Conservation (phyloP, 495 filamentous ascomycete genomes). For the Schizothecium vesticola region DNA sequence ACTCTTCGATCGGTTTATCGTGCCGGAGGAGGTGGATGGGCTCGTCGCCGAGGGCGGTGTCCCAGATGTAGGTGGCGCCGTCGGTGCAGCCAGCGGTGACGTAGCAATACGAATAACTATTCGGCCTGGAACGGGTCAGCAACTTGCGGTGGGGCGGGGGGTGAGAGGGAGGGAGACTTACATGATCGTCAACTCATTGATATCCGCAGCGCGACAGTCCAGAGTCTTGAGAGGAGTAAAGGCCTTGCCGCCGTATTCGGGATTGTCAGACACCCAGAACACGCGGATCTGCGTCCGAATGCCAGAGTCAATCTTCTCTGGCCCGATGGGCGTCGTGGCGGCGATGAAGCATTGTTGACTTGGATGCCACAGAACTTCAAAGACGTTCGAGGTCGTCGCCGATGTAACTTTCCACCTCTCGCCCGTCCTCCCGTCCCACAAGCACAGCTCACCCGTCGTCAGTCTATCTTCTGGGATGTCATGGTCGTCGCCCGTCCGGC, state of each 20-base stretch:
- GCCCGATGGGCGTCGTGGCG: slow-evolving; percentile 52
- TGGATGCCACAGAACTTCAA: slow-evolving; percentile 77
- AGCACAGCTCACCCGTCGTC: slow-evolving; percentile 61
- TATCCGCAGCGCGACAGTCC: slow-evolving; percentile 75
- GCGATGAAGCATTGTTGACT: slow-evolving; percentile 51
- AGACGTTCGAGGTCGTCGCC: slow-evolving; percentile 63
- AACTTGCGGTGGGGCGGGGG: slow-evolving; percentile 37
- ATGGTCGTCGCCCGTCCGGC: slow-evolving; percentile 43
- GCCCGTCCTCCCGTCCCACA: slow-evolving; percentile 59
- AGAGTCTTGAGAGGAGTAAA: slow-evolving; percentile 39
- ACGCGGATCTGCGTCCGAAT: slow-evolving; percentile 47
- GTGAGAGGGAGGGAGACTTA: slow-evolving; percentile 25
- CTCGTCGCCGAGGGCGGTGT: slow-evolving; percentile 51
- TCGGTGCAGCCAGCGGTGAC: slow-evolving; percentile 82
- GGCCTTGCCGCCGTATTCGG: slow-evolving; percentile 26
- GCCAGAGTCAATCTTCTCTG: slow-evolving; percentile 37
- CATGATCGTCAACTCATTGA: slow-evolving; percentile 74
- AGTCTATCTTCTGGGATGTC: slow-evolving; percentile 50
- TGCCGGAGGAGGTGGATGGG: slow-evolving; percentile 67
- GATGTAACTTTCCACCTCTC: slow-evolving; percentile 41
- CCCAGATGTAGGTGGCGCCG: slow-evolving; percentile 80
- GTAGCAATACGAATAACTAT: slow-evolving; percentile 46
- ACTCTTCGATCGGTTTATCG: slow-evolving; percentile 59
- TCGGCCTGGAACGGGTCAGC: slow-evolving; percentile 38
- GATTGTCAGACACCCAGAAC: slow-evolving; percentile 28